phyloP scores from a whole-genome alignment of 2,329 filamentous ascomycete species.

The Coccinonectria pachysandricola region DNA sequence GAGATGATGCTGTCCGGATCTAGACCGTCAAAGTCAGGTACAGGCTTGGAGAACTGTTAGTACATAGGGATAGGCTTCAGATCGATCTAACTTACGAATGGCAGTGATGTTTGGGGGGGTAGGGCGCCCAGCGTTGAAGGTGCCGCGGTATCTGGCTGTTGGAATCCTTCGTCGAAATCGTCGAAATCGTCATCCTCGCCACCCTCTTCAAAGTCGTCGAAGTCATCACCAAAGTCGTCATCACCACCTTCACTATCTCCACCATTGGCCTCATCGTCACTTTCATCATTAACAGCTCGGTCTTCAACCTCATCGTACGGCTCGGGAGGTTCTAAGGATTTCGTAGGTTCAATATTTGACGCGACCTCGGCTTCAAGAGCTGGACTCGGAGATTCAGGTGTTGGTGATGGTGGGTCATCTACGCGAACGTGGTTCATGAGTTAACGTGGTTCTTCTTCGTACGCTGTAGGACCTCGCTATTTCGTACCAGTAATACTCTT shows the following conservation, averaged over 20 bases:
- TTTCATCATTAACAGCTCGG: constrained; percentile 12
- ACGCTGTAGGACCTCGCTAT: constrained; percentile 12
- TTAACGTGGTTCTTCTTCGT: constrained; percentile 14
- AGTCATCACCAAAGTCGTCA: constrained; percentile 48
- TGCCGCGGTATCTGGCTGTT: constrained; percentile 38
- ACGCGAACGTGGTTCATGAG: constrained; percentile 13
- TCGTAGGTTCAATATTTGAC: too few species aligned
- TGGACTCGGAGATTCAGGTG: constrained; percentile 20
- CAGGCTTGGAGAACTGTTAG: constrained; percentile 37
- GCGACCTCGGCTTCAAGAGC: constrained; percentile 17
- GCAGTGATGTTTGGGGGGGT: constrained; percentile 29
- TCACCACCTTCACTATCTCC: constrained; percentile 25
- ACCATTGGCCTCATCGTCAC: constrained; percentile 17
- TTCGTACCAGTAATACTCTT: constrained; percentile 20
- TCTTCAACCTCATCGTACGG: constrained; percentile 11
- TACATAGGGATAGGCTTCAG: too few species aligned
- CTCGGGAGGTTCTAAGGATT: too few species aligned
- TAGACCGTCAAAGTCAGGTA: constrained; percentile 57
- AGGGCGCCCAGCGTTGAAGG: constrained; percentile 19
- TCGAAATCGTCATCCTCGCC: constrained; percentile 48
- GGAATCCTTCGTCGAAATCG: constrained; percentile 65
- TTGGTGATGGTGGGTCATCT: constrained; percentile 18
- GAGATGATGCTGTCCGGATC: constrained; percentile 49
- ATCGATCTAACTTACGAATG: constrained; percentile 41
- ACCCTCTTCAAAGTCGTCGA: constrained; percentile 54